Evolutionary conservation across 805 yeast species (phyloP).

Genomic region (Schwanniomyces vanrijiae): DNA sequence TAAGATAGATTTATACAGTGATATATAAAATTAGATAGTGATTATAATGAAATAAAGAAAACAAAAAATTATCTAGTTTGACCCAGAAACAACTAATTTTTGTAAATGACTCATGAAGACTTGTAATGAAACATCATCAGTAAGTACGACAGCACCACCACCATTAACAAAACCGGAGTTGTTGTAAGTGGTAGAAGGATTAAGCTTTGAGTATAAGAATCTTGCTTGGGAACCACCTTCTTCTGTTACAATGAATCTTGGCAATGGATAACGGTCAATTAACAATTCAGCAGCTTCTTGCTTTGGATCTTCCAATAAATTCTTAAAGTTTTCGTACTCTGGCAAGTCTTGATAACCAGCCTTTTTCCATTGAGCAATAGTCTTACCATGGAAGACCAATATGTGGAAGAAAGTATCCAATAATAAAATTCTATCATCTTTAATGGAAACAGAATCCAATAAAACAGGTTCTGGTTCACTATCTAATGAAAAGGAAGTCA

Average conservation of each 20-base stretch:
- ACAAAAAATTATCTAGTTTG: conserved; percentile 20
- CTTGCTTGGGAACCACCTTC: conserved; percentile 99
- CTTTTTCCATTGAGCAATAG: conserved; percentile 94
- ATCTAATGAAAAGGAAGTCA: conserved; percentile 78
- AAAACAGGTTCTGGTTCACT: conserved; percentile 79
- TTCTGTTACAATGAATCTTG: conserved; percentile 95
- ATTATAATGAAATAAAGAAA: neutral
- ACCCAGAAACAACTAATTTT: conserved; percentile 72
- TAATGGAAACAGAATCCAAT: conserved; percentile 88
- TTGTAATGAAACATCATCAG: conserved; percentile 94
- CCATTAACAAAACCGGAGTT: conserved; percentile 49
- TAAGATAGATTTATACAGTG: neutral
- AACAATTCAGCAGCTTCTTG: conserved; percentile 89
- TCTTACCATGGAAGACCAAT: conserved; percentile 91
- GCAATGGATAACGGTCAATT: conserved; percentile 94
- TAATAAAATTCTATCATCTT: conserved; percentile 81
- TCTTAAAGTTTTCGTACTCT: conserved; percentile 86
- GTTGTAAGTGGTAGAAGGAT: conserved; percentile 86
- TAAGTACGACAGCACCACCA: conserved; percentile 77
- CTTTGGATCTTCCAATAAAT: conserved; percentile 83
- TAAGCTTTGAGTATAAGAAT: conserved; percentile 89
- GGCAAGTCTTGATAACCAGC: conserved; percentile 91
- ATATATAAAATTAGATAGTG: neutral
- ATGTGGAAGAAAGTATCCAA: conserved; percentile 97
- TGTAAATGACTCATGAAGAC: conserved; percentile 94